Percentiles rank a stretch among this genome's conserved stretches.
Evolutionary conservation across 225 moss, liverwort and hornwort genomes (phyloP).

Genomic region (Pseudoscleropodium purum): DNA sequence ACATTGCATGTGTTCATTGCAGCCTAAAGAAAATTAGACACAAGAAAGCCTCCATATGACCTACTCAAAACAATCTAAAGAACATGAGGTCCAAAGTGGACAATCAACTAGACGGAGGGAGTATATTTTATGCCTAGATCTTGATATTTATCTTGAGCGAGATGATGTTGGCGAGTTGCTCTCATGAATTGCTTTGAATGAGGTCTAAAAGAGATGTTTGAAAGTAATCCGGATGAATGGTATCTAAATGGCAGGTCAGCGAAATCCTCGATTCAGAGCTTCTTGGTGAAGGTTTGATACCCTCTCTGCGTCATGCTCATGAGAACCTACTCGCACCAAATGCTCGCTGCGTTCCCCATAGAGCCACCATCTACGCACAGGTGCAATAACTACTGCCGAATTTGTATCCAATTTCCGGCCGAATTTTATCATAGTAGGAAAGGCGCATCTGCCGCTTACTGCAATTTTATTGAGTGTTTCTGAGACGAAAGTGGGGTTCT

Average conservation of each 20-base stretch:
- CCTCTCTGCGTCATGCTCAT: slow-evolving; percentile 80
- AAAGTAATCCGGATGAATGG: background rate
- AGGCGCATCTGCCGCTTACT: background rate
- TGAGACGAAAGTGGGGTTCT: background rate
- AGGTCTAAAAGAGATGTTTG: background rate
- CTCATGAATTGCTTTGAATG: background rate
- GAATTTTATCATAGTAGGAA: background rate
- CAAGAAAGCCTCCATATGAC: background rate
- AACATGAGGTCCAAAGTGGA: background rate
- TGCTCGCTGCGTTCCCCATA: slow-evolving; percentile 62
- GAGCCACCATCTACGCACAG: slow-evolving; percentile 74
- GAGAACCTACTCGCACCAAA: slow-evolving; percentile 56
- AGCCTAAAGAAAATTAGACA: background rate
- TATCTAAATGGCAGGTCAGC: slow-evolving; percentile 41
- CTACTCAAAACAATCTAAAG: background rate
- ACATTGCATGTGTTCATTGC: background rate
- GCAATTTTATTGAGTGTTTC: background rate
- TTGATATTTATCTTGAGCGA: background rate
- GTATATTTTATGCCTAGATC: background rate
- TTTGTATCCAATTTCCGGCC: background rate
- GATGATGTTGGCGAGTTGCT: background rate
- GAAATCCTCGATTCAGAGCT: slow-evolving; percentile 94
- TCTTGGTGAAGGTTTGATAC: slow-evolving; percentile 88
- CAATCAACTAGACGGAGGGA: background rate
- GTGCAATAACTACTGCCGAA: slow-evolving; percentile 4